Evolutionary conservation across 495 filamentous ascomycete genomes (phyloP).

Genomic region (Jackrogersella multiformis): DNA sequence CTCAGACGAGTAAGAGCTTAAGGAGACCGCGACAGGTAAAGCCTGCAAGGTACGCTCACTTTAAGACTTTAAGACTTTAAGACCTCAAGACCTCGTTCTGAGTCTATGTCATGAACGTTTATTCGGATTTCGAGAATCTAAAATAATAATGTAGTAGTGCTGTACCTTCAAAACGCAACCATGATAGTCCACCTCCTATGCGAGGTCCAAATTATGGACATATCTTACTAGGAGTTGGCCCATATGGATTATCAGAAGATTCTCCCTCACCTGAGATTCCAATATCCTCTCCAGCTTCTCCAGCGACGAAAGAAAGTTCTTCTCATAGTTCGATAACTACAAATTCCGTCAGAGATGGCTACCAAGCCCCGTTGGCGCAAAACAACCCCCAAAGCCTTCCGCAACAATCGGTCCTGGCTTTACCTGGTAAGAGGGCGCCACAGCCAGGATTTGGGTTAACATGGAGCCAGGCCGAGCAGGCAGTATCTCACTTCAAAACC

Average conservation of each 20-base stretch:
- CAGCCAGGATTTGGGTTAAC: constrained; percentile 45
- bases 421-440: neutral
- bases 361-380: neutral
- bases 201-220: constrained; percentile 17
- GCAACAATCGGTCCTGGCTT: neutral
- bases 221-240: constrained; percentile 17
- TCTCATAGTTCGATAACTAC: neutral
- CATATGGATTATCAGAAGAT: constrained; percentile 5
- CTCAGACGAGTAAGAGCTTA: constrained; percentile 46
- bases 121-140: neutral
- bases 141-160: neutral
- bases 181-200: neutral
- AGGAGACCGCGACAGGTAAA: constrained; percentile 47
- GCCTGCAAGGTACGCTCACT: constrained; percentile 23
- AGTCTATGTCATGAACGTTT: neutral
- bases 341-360: neutral
- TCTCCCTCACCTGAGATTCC: constrained; percentile 2
- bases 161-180: neutral
- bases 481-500: constrained; percentile 39
- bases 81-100: neutral
- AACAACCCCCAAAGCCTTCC: neutral
- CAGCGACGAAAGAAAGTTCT: neutral
- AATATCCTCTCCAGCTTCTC: constrained; percentile 11
- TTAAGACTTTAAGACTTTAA: no score
- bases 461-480: constrained; percentile 47